phyloP scores from a whole-genome alignment of 768 basidiomycete genomes.

The Hypsizygus marmoreus region DNA sequence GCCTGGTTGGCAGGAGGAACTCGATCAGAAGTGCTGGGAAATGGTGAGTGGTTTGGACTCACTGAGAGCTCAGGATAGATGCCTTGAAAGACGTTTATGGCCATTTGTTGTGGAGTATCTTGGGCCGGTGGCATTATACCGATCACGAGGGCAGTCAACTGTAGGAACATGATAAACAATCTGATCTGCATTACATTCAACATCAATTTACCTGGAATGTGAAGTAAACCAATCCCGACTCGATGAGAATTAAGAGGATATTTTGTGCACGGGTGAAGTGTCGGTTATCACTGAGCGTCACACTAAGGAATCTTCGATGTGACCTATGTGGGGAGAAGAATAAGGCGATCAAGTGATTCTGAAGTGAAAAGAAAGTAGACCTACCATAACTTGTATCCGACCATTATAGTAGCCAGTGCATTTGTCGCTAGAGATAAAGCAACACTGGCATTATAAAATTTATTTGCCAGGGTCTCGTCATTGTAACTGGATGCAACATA shows the following conservation, averaged over 20 bases:
- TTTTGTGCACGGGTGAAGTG: slow-evolving; percentile 2
- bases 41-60: too few relatives aligned
- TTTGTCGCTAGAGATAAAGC: slow-evolving; percentile 7
- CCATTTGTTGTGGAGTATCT: not conserved
- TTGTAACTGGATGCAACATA: too few relatives aligned
- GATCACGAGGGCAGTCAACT: not conserved
- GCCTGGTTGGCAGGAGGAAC: slow-evolving; percentile 1
- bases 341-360: too few relatives aligned
- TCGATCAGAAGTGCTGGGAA: not conserved
- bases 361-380: not conserved
- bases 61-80: slow-evolving; percentile 5
- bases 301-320: slow-evolving; percentile 4
- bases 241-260: slow-evolving; percentile 3
- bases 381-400: slow-evolving; percentile 11
- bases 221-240: slow-evolving; percentile 7
- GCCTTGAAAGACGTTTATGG: slow-evolving; percentile 1
- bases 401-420: slow-evolving; percentile 5
- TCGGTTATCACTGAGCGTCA: not conserved
- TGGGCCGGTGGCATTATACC: slow-evolving; percentile 1
- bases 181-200: not conserved
- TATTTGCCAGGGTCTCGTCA: too few relatives aligned
- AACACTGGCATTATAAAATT: too few relatives aligned
- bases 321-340: not conserved
- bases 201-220: not conserved
- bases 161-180: not conserved